phyloP scores from a whole-genome alignment of 2,329 filamentous ascomycete species.

The Hymenoscyphus repandus region DNA sequence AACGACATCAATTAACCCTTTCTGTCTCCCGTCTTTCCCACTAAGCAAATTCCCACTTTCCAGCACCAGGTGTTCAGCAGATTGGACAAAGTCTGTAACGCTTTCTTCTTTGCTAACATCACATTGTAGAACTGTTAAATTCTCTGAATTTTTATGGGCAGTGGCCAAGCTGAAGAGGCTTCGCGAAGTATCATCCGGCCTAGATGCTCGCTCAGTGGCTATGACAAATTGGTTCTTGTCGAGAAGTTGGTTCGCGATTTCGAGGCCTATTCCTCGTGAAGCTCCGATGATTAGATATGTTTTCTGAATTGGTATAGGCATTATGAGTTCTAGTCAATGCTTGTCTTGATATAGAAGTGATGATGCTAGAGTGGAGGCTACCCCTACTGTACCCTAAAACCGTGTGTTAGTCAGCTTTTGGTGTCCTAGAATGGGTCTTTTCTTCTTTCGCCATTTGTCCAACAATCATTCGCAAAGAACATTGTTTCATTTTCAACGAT shows the following conservation, averaged over 20 bases:
- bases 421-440: too few relatives aligned
- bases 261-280: conserved; percentile 42
- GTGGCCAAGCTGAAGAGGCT: conserved; percentile 27
- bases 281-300: conserved; percentile 42
- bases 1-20: conserved; percentile 39
- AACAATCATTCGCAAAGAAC: too few relatives aligned
- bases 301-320: conserved; percentile 11
- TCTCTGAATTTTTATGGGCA: conserved; percentile 33
- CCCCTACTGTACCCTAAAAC: too few relatives aligned
- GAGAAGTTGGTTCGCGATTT: conserved; percentile 37
- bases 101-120: conserved; percentile 48
- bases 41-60: conserved; percentile 8
- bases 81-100: conserved; percentile 34
- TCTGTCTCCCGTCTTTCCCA: conserved; percentile 1
- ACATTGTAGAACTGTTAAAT: conserved; percentile 34
- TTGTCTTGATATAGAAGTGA: too few relatives aligned
- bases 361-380: too few relatives aligned
- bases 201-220: conserved; percentile 39
- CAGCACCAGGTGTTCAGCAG: conserved; percentile 12
- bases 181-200: too few relatives aligned
- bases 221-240: conserved; percentile 38
- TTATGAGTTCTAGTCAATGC: neutral
- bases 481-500: too few relatives aligned
- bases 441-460: too few relatives aligned
- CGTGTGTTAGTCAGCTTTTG: too few relatives aligned